phyloP scores from a whole-genome alignment of 1,139 yeast genomes.

The Hyphopichia fennica region DNA sequence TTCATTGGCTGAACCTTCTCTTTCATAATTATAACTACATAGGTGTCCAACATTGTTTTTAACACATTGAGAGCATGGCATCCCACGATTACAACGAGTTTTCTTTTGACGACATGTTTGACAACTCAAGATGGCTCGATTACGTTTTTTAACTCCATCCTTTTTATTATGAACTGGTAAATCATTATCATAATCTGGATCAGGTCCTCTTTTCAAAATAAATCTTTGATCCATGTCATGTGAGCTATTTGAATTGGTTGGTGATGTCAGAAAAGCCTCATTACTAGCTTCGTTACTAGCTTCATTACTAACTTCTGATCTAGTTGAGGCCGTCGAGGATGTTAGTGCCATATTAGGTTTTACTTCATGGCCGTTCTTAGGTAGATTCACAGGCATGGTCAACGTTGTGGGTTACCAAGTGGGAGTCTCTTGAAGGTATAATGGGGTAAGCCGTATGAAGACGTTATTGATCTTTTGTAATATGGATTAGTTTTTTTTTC shows the following conservation, averaged over 20 bases:
- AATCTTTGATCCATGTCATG: not conserved
- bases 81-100: conserved; percentile 24
- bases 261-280: not conserved
- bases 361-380: too few relatives aligned
- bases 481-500: not conserved
- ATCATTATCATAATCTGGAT: not conserved
- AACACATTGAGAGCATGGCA: conserved; percentile 24
- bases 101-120: conserved; percentile 9
- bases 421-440: too few relatives aligned
- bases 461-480: too few relatives aligned
- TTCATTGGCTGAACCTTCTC: not conserved
- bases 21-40: conserved; percentile 1
- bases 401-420: too few relatives aligned
- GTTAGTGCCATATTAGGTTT: not conserved
- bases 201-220: not conserved
- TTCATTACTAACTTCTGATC: not conserved
- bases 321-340: not conserved
- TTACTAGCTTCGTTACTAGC: not conserved
- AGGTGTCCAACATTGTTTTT: conserved; percentile 7
- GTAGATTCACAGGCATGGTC: too few relatives aligned
- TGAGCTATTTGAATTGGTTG: not conserved
- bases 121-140: conserved; percentile 1
- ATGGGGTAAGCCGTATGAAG: too few relatives aligned
- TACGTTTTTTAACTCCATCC: not conserved
- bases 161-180: not conserved